Base-by-base conservation (phyloP, 2,329 filamentous ascomycete genomes). In the Lachnellula willkommii region DNA sequence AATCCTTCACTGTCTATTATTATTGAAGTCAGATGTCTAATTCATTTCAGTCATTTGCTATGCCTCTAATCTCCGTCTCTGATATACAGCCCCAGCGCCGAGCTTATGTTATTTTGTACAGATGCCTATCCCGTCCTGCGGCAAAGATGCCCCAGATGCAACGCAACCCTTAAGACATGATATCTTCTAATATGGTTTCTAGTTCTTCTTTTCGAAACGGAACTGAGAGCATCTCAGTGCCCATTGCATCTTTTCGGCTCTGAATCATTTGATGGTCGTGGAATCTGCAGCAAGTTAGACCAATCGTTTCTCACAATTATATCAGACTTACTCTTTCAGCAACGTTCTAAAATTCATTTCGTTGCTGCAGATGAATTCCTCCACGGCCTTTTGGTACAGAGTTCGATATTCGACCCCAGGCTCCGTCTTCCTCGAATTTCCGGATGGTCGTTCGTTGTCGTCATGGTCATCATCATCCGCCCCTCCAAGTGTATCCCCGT, bases 221-320 rank as follows among this genome's bases (percentile, higher is more conserved):
- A 14, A 96, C 83, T 63, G 89, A 88, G 47, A 99, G 72, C 52
- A 94, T 76, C 70, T 97, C 94, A 2, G 88, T 92, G 3, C 94
- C 94, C 55, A 92, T 77, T 0, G 82, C 81, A 70, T 99, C 93
- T 68, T 93, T 93, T 60, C 85, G 83, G 59, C 89, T 95, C 54
- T 90, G 90, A 60, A 99, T 88, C 84, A 99, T 97, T 68, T 96
- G 90, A 75, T 99, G 94, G 67, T 99, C 94, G 69, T 96, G 90
- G 71, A 99, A 94, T 72, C 85, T 88, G 52, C 43, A 20, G n/a
- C 15, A 55, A 53, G 69, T 76, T 58, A 72, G 66, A 49, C 56
- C 22, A 12, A 37, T 51, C 2, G 2, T 20, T 39, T 28, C 37
- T 28, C 4, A 14, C 6, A 52, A 26, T 3, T n/a, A 36, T 46